Conservation (phyloP, 208 protist species). For the Leishmania amazonensis region DNA sequence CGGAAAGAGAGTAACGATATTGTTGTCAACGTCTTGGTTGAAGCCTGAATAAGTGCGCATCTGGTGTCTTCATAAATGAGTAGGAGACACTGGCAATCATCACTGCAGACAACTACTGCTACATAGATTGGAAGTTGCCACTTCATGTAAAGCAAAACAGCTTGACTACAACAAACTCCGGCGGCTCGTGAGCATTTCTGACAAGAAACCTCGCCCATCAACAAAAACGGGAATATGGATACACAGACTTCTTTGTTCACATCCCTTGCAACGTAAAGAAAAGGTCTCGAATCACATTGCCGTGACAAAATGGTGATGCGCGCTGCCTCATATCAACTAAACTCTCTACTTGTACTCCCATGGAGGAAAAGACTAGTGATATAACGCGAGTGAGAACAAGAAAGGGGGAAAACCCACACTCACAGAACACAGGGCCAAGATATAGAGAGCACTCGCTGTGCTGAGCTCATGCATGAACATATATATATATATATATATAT, state of each 20-base stretch:
- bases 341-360: neutral
- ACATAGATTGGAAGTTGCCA: neutral
- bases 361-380: neutral
- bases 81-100: neutral
- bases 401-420: neutral
- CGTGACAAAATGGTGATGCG: neutral
- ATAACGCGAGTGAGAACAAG: neutral
- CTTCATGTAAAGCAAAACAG: neutral
- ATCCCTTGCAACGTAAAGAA: neutral
- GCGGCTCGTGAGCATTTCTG: neutral
- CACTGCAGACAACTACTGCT: neutral
- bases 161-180: neutral
- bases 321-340: neutral
- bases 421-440: constrained; percentile 3
- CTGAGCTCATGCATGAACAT: neutral
- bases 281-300: neutral
- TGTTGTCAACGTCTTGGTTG: neutral
- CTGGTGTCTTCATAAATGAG: neutral
- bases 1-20: neutral
- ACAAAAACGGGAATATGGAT: neutral
- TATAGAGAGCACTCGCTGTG: neutral
- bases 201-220: neutral
- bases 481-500: neutral
- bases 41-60: too few species aligned
- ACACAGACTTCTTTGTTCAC: neutral